Evolutionary conservation across 2,329 filamentous ascomycete genomes (phyloP), one percentile per base, ranked within the genome.

Genomic region (Lecanoromycetidae sp.): DNA sequence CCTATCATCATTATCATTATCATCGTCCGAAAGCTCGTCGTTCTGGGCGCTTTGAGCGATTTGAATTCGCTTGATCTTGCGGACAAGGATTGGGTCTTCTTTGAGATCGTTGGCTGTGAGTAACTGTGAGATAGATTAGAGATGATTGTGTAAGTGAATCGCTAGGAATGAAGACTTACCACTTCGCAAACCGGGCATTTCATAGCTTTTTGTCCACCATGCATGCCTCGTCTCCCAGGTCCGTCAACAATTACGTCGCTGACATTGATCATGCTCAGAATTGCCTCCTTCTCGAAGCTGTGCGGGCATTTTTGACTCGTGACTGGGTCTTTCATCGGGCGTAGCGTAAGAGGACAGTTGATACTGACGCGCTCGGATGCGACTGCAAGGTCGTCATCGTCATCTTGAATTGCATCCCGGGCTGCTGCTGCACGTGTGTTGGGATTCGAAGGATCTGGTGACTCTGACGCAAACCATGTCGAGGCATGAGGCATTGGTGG

Each of bases 391-490:
- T 70, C 67, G 15, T 62, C 66, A 25, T 61, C 58, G 2, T 56
- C 56, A 2, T 50, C 50, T 56, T 20, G 46, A 38, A 33, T 51
- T 57, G 6, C 40, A 15, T 40, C 55, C 2, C 67, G 68, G 22
- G 66, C 57, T 9, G 68, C 67, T 13, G 67, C 66, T 8, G 59
- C 58, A 46, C 25, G 33, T 23, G 39, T 39, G 30, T 13, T 9
- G 27, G 41, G 26, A 19, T 37, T 25, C n/a, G 26, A 33, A 30
- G 27, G 40, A 29, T 19, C 42, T 26, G 6, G 25, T 48, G 46
- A 19, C 46, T 72, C 64, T 10, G 71, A 68, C 3, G 64, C 58
- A 58, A 84, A 84, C 80, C 80, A 84, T 9, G 75, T 75, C 10
- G 70, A 72, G 8, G 73, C 61, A 42, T 75, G 69, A 0, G 78